Evolutionary conservation across 176 grass and related monocot genomes (phyloP).

Genomic region (Oryza nivara): DNA sequence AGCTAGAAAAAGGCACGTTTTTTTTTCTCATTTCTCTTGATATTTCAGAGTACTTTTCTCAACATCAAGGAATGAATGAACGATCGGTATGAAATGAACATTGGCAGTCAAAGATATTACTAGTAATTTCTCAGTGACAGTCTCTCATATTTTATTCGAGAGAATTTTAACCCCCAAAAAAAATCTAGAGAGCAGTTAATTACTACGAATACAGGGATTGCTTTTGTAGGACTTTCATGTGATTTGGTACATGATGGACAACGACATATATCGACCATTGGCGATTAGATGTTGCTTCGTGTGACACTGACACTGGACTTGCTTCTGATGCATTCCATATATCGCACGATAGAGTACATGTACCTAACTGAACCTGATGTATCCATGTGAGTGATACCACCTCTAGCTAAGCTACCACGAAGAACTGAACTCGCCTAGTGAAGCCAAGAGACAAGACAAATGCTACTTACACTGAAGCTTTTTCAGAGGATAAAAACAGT

Average conservation of each 20-base stretch:
- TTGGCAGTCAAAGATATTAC: background rate
- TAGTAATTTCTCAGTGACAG: background rate
- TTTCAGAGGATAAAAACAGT: background rate
- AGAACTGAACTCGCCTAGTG: background rate
- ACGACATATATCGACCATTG: background rate
- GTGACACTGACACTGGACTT: background rate
- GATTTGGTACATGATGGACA: background rate
- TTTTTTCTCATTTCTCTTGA: slow-evolving; percentile 11
- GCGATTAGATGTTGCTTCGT: slow-evolving; percentile 7
- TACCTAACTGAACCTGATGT: slow-evolving; percentile 2
- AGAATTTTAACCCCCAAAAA: background rate
- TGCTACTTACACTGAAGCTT: background rate
- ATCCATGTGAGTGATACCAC: background rate
- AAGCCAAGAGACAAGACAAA: background rate
- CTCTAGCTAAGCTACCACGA: slow-evolving; percentile 11
- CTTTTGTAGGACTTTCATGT: slow-evolving; percentile 13
- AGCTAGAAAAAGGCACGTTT: background rate
- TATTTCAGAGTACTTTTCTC: slow-evolving; percentile 1
- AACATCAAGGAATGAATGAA: background rate
- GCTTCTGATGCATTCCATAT: slow-evolving; percentile 10
- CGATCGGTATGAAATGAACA: background rate
- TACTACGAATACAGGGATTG: background rate
- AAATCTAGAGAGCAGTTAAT: background rate
- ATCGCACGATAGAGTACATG: background rate
- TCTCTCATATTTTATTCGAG: background rate